Base-by-base conservation (phyloP, 352 stramenopile species). In the Phytophthora hibernalis region DNA sequence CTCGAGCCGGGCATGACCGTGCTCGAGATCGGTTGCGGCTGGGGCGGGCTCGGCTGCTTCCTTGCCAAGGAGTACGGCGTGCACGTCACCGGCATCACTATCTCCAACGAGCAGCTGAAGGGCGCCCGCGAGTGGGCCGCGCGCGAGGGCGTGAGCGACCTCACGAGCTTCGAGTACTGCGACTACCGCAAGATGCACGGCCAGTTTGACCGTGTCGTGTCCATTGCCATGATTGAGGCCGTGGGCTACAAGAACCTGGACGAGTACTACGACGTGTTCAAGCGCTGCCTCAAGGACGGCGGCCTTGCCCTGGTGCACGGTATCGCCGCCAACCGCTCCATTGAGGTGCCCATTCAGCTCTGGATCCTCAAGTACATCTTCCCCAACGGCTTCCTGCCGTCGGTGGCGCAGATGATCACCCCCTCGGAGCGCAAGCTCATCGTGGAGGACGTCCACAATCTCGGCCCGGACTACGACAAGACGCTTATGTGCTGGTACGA, bases 331-430 rank as follows among this genome's bases (percentile, higher is more conserved):
- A 92, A 92, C 73, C 83, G 87, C 50, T 96, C 84, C 61, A 87
- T 90, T 58, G 89, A 95, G 80, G 87, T 90, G 38, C 80, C 83
- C 28, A 85, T 82, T 67, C 89, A 92, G 76, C 78, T 88, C 67
- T 97, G 91, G 83, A 92, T 97, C 64, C 83, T 95, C 62, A 95
- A 93, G 76, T 96, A 95, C 82, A 97, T 97, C 74, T 97, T 97
- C 72, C 90, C 90, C 21, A 95, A 95, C 54, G 90, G 90, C 59
- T 93, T 95, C 74, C 44, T 96, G 57, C 87, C 89, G 54, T 96
- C 83, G 45, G 68, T 91, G 18, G 76, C 81, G 56, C 83, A 94
- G 66, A 87, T 92, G 77, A 63, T 92, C 37, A 61, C 66, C n/a
- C 91, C 90, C 58, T 74, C 87, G 15, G 87, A 95, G 71, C 82